These are phyloP conservation scores for Neonectria ditissima DNA, from an alignment of 2,329 filamentous ascomycete species.

Conservation along the genomic window DNA sequence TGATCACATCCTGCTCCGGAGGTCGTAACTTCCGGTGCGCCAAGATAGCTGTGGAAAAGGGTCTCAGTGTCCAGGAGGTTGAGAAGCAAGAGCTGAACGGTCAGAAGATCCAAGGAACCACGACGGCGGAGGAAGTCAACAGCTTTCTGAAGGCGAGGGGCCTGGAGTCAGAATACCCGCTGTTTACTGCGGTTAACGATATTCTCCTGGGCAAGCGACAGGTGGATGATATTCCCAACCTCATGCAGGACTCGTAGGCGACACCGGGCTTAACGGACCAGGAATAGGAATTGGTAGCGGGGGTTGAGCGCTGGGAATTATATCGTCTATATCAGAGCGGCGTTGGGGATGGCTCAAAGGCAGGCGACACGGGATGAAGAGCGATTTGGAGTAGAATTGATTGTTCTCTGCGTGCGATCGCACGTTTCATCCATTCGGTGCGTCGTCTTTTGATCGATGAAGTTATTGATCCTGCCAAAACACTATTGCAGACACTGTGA, in stretches of 20 bases:
- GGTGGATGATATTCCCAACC: constrained; percentile 82
- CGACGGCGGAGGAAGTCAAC: constrained; percentile 92
- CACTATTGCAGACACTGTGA: not conserved
- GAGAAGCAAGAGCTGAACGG: constrained; percentile 93
- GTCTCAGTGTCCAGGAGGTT: constrained; percentile 85
- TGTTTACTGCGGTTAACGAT: constrained; percentile 89
- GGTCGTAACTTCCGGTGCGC: constrained; percentile 96
- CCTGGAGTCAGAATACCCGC: constrained; percentile 84
- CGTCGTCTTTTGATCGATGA: not conserved
- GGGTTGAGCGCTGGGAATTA: constrained; percentile 12
- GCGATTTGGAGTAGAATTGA: constrained; percentile 28
- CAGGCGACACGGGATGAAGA: constrained; percentile 30
- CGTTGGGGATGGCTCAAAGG: constrained; percentile 38
- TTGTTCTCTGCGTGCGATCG: constrained; percentile 6
- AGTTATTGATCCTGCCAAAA: not conserved
- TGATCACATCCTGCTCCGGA: constrained; percentile 93
- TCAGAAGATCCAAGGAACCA: constrained; percentile 95
- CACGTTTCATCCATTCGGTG: not conserved
- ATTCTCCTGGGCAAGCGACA: constrained; percentile 82
- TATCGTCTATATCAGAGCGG: constrained; percentile 33
- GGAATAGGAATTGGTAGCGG: not conserved
- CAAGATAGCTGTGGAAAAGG: constrained; percentile 84
- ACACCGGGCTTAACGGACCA: not conserved
- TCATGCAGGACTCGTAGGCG: constrained; percentile 61
- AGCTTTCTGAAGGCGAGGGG: constrained; percentile 84